Conservation (phyloP, 805 yeast species). For the Candida orba region DNA sequence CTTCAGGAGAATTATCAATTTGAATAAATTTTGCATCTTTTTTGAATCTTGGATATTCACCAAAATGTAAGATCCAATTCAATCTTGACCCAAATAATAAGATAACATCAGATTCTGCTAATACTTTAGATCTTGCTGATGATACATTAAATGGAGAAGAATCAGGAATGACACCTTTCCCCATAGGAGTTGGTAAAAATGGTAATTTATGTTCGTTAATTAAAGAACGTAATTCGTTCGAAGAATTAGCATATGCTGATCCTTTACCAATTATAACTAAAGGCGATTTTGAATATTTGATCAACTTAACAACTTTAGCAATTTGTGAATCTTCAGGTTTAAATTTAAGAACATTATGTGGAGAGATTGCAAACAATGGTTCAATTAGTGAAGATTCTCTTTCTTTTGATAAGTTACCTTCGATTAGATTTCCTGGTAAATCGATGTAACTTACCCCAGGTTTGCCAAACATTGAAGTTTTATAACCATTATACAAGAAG, state of each 20-base stretch:
- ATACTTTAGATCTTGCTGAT: slow-evolving; percentile 57
- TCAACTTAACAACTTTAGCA: slow-evolving; percentile 27
- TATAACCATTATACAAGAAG: slow-evolving; percentile 40
- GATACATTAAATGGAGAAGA: slow-evolving; percentile 40
- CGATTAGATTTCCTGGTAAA: slow-evolving; percentile 54
- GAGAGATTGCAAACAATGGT: slow-evolving; percentile 5
- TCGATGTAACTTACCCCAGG: slow-evolving; percentile 62
- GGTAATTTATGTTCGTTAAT: slow-evolving; percentile 39
- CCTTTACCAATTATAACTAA: slow-evolving; percentile 63
- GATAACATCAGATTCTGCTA: slow-evolving; percentile 51
- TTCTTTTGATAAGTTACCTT: slow-evolving; percentile 4
- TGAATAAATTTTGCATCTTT: slow-evolving; percentile 44
- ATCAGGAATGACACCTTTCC: slow-evolving; percentile 62
- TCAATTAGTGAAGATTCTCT: slow-evolving; percentile 2
- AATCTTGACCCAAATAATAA: slow-evolving; percentile 58
- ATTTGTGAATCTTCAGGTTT: slow-evolving; percentile 32
- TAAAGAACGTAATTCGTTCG: slow-evolving; percentile 32
- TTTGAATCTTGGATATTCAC: slow-evolving; percentile 47
- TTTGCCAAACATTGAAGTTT: slow-evolving; percentile 37
- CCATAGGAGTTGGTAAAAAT: slow-evolving; percentile 74
- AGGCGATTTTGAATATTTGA: slow-evolving; percentile 36
- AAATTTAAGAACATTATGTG: slow-evolving; percentile 23
- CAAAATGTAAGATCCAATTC: slow-evolving; percentile 70
- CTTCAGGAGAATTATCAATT: slow-evolving; percentile 47
- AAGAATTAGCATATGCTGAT: slow-evolving; percentile 41